These are phyloP conservation scores for Leucocoprinus birnbaumii DNA, from an alignment of 768 basidiomycete species.

Conservation along the genomic window DNA sequence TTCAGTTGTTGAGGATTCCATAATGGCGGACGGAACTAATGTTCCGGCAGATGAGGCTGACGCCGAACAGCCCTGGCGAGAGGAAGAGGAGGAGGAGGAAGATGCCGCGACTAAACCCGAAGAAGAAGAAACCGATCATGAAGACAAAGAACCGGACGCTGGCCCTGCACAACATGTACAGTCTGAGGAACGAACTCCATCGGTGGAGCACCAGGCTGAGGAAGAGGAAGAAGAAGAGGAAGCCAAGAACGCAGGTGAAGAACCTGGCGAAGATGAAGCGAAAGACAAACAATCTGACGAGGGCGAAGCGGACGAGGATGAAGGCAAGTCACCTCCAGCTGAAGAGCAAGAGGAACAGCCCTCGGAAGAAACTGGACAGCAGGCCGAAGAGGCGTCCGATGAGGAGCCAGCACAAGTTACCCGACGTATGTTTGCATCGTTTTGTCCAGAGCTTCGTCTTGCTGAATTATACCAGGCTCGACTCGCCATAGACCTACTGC, in stretches of 20 bases:
- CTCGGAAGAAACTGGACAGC: constrained; percentile 6
- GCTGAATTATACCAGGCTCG: constrained; percentile 26
- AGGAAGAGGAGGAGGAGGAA: constrained; percentile 19
- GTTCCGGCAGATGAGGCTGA: constrained; percentile 4
- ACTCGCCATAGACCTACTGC: constrained; percentile 36
- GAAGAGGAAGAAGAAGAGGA: constrained; percentile 21
- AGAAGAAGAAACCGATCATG: constrained; percentile 14
- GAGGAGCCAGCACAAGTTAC: constrained; percentile 31
- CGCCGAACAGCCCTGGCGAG: constrained; percentile 11
- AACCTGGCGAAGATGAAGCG: constrained; percentile 11
- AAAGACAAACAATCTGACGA: neutral
- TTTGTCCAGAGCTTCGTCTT: neutral
- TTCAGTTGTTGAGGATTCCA: neutral
- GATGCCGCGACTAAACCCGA: constrained; percentile 12
- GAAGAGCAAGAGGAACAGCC: constrained; percentile 13
- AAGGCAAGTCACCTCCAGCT: constrained; percentile 1
- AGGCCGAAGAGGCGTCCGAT: constrained; percentile 7
- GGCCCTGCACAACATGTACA: neutral
- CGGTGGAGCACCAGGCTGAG: constrained; percentile 12
- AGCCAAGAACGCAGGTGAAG: constrained; percentile 14
- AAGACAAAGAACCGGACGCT: constrained; percentile 10
- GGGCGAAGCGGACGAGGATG: constrained; percentile 1
- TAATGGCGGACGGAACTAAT: constrained; percentile 6
- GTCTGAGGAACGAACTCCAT: neutral
- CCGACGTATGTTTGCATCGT: constrained; percentile 26